A percentile compares a stretch with the other conserved stretches of the same genome.
Conservation (phyloP, 2,329 filamentous ascomycete species). For the Botrytis elliptica region DNA sequence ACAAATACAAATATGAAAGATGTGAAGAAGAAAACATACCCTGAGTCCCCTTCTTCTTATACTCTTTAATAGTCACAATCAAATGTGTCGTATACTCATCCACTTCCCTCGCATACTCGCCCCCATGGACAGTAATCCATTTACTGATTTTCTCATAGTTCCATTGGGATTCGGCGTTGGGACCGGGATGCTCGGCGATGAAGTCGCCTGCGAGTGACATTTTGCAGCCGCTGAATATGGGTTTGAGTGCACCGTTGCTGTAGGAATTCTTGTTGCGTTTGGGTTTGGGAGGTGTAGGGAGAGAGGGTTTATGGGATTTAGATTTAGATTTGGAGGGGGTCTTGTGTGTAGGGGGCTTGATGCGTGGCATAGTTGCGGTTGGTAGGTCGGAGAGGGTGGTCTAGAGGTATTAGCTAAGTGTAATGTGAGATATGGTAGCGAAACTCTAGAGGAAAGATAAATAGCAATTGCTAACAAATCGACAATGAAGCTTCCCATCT, state of each 20-base stretch:
- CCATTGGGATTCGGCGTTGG: conserved; percentile 23
- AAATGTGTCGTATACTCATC: conserved; percentile 67
- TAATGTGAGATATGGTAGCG: not conserved
- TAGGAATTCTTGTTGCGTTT: conserved; percentile 9
- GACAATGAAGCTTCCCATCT: not conserved
- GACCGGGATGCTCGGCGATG: conserved; percentile 30
- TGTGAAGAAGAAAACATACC: conserved; percentile 25
- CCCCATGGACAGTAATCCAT: conserved; percentile 66
- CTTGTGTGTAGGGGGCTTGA: not conserved
- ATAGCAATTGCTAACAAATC: not conserved
- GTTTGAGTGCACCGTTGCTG: conserved; percentile 25
- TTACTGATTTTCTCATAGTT: conserved; percentile 55
- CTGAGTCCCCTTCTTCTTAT: conserved; percentile 42
- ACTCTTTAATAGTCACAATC: conserved; percentile 63
- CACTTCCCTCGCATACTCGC: conserved; percentile 53
- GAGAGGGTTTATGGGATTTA: not conserved
- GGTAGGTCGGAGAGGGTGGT: not conserved
- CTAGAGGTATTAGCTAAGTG: not conserved
- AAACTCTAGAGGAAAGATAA: not conserved
- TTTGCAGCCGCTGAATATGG: conserved; percentile 52
- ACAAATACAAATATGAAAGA: not conserved
- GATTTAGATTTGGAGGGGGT: not conserved
- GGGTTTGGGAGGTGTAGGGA: not conserved
- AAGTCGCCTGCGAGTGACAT: conserved; percentile 61
- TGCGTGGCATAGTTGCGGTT: not conserved